Evolutionary conservation across 495 filamentous ascomycete genomes (phyloP), one percentile per base, ranked within the genome.

Genomic region (Podospora pseudopauciseta): DNA sequence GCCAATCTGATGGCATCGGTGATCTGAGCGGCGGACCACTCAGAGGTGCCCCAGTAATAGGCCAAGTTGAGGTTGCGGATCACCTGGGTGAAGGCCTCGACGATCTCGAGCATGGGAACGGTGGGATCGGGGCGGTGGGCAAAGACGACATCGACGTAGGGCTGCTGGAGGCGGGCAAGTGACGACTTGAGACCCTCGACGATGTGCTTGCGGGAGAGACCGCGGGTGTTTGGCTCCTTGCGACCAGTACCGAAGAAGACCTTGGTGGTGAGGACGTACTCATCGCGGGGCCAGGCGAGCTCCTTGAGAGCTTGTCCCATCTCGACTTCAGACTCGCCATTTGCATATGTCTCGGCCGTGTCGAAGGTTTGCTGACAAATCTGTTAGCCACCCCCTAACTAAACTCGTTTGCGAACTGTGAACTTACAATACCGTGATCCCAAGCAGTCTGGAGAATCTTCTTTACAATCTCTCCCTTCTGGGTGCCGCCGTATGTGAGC

Each of bases 41-140:
- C 91, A 0, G 89, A 92, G 1, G 93, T 96, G 39, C 93, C 93
- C 93, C 92, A 96, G 84, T 96, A 95, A 75, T 95, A 89, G 26
- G 90, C 88, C 59, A 77, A 74, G 80, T 92, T 90, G 56, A 92
- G 90, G 59, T 85, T 85, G 76, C 89, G 82, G 71, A 96, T 92
- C 34, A 90, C 78, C 74, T 92, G 85, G 78, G 94, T 94, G 83
- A 96, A 96, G 58, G 83, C 92, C 66, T 92, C 87, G 49, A 96
- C 93, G 49, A 87, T 87, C 78, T 97, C 93, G 75, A 93, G 91
- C 83, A 96, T 94, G 3, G 93, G 93, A 0, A 92, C 95, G 56
- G 88, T 81, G 4, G 89, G 82, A 78, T 96, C 93, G 11, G 93
- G 90, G 11, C 93, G 88, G 77, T 97, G 93, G 4, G 92, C 92